Evolutionary conservation across 495 filamentous ascomycete species (phyloP), one percentile per base, ranked within the genome.

Genomic region (Lepidopterella palustris): DNA sequence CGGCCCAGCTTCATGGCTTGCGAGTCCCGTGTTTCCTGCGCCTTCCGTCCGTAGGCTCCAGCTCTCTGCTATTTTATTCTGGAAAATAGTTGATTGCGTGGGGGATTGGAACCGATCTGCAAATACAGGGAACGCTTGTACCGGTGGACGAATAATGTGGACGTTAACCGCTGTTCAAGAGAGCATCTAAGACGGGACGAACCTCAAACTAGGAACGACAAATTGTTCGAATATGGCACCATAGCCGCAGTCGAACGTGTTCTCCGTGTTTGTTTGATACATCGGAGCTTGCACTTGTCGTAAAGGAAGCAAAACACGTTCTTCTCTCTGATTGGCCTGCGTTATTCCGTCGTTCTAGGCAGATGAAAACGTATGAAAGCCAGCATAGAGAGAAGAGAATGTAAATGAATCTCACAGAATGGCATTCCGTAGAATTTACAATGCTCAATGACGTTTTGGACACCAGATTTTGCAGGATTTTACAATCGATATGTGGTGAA

Each of bases 251-350:
- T 18, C 20, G 52, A 45, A 59, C 40, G 55, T 59, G 57, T 54
- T 26, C 55, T 27, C 25, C 8, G 24, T 45, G 55, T 50, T 63
- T 55, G 49, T 55, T 8, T 59, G 25, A 39, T 26, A 59, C 28
- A 53, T 35, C 47, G 47, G 49, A 42, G 31, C 28, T 28, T 31
- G 47, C 42, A 24, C 42, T 50, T n/a, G n/a, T 56, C 57, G 45
- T 64, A 52, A 23, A 25, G 52, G 52, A 57, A 60, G 45, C 51
- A 25, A n/a, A 56, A 60, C 62, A 65, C 62, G 62, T 65, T 60
- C 24, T 53, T 1, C 13, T 4, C 39, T 53, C 11, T 65, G 57
- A 65, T 65, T 65, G 62, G 62, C 15, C 53, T 1, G 55, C 40
- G 18, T 10, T 15, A 23, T 9, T 31, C 35, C 35, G 20, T 39